phyloP scores from a whole-genome alignment of 2,329 filamentous ascomycete genomes.

The Trichoderma hamatum region DNA sequence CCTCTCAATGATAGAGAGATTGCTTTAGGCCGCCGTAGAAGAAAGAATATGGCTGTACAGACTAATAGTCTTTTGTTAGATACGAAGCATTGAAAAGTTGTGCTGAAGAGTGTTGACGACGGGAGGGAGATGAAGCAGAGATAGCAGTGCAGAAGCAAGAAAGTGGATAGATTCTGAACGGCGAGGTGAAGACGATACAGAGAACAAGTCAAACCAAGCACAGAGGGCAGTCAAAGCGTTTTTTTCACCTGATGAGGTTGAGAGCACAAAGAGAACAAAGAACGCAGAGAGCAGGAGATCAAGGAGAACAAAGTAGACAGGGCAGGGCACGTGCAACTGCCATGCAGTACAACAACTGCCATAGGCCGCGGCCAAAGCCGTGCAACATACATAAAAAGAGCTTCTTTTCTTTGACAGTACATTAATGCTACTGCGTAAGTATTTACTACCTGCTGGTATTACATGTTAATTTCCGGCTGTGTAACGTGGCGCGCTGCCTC shows the following conservation, averaged over 20 bases:
- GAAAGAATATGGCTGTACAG: too few species aligned
- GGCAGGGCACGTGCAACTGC: conserved; percentile 12
- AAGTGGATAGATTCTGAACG: neutral
- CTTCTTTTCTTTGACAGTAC: neutral
- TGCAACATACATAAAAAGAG: neutral
- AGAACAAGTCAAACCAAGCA: neutral
- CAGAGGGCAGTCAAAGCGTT: conserved; percentile 9
- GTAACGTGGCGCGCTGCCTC: neutral
- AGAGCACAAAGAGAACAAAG: neutral
- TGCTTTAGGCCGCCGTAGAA: too few species aligned
- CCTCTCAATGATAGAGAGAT: neutral
- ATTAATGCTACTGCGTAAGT: neutral
- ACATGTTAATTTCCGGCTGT: neutral
- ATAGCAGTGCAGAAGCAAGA: neutral
- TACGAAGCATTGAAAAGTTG: neutral
- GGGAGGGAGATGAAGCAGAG: neutral
- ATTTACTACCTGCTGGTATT: neutral
- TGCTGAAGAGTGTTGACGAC: neutral
- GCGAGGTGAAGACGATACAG: neutral
- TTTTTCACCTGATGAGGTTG: neutral
- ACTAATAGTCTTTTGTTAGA: neutral
- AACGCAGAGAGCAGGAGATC: neutral
- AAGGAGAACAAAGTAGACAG: neutral
- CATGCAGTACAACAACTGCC: neutral
- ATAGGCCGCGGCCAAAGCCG: neutral